Conservation (phyloP, 495 filamentous ascomycete species). For the Trypethelium eluteriae region DNA sequence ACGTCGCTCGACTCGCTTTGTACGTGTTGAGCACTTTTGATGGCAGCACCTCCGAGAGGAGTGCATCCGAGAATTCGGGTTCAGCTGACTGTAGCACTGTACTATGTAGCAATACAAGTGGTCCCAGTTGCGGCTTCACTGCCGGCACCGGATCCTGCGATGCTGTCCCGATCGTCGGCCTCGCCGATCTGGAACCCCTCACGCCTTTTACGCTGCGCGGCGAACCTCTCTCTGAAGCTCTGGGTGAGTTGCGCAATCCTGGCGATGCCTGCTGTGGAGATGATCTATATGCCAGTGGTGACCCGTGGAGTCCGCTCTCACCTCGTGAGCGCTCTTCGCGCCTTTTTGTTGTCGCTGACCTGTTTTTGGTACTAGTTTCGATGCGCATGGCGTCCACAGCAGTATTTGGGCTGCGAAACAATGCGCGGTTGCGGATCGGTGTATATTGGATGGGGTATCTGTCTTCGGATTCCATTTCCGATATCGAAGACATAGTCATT, state of each 20-base stretch:
- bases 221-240: not conserved
- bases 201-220: not conserved
- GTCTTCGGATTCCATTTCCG: slow-evolving; percentile 14
- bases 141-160: not conserved
- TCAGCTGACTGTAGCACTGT: not conserved
- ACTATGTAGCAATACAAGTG: slow-evolving; percentile 1
- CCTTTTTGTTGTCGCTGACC: not conserved
- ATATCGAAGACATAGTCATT: not conserved
- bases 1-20: not conserved
- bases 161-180: not conserved
- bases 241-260: not conserved
- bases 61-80: not conserved
- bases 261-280: not conserved
- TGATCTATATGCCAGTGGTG: not conserved
- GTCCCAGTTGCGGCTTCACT: not conserved
- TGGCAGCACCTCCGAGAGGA: not conserved
- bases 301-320: not conserved
- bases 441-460: slow-evolving; percentile 24
- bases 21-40: slow-evolving; percentile 1
- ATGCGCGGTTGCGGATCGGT: slow-evolving; percentile 36
- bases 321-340: not conserved
- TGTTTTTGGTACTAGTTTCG: not conserved
- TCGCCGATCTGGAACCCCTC: not conserved
- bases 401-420: slow-evolving; percentile 43
- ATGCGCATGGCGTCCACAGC: not conserved